Conservation (phyloP, 208 protist species). For the Crithidia mellificae region DNA sequence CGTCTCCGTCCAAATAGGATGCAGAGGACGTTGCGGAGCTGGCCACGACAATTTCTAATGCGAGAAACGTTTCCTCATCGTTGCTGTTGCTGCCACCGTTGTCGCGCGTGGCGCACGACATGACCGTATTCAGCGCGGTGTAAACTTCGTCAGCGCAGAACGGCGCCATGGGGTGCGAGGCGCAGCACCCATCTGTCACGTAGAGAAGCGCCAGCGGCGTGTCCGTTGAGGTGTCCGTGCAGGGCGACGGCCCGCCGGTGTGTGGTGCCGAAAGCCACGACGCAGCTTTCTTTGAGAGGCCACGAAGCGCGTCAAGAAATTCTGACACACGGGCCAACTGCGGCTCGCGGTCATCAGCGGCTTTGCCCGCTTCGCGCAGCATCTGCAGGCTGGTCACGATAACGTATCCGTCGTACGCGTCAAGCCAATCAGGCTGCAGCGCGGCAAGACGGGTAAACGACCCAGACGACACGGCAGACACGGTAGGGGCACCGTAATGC, state of each 20-base stretch:
- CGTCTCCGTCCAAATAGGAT: background rate
- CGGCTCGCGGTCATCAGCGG: no score
- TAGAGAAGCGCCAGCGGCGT: conserved; percentile 27
- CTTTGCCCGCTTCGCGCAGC: conserved; percentile 26
- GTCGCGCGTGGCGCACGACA: background rate
- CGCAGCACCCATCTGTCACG: no score
- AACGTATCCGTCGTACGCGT: conserved; percentile 20
- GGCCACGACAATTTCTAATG: conserved; percentile 49
- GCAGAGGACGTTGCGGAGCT: background rate
- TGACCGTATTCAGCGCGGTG: no score
- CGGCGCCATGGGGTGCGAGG: no score
- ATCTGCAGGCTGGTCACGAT: conserved; percentile 15
- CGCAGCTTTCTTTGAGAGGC: background rate
- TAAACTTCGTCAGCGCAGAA: no score
- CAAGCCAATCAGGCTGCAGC: background rate
- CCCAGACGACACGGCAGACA: background rate
- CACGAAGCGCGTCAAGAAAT: background rate
- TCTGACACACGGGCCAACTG: background rate
- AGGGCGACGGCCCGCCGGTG: background rate
- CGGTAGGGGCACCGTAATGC: background rate
- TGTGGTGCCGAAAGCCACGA: background rate
- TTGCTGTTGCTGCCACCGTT: background rate
- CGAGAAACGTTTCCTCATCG: background rate
- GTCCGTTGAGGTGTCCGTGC: conserved; percentile 7
- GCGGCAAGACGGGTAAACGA: background rate